These are phyloP conservation scores for Exophiala phaeomuriformis DNA, from an alignment of 2,329 filamentous ascomycete genomes.

Conservation along the genomic window DNA sequence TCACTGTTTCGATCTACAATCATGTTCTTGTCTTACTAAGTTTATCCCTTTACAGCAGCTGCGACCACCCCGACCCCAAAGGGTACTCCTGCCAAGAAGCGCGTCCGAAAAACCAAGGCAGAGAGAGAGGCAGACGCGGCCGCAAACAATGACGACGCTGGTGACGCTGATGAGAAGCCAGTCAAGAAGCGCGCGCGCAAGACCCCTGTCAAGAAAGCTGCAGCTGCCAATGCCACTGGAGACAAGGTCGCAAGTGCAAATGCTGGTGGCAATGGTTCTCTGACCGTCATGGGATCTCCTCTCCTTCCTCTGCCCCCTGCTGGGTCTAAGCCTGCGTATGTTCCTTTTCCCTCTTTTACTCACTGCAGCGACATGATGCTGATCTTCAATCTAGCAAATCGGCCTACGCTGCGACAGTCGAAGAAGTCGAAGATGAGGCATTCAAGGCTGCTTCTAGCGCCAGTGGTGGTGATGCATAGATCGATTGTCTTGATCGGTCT, in stretches of 20 bases:
- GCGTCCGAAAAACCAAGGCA: slow-evolving; percentile 20
- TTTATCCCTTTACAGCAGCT: neutral
- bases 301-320: no score
- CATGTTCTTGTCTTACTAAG: neutral
- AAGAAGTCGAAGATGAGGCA: no score
- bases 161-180: slow-evolving; percentile 11
- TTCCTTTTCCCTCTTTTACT: no score
- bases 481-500: no score
- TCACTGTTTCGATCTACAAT: neutral
- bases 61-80: no score
- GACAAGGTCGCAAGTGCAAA: neutral
- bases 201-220: slow-evolving; percentile 27
- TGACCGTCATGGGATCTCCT: no score
- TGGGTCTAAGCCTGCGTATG: no score
- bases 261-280: neutral
- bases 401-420: no score
- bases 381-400: no score
- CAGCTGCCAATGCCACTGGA: neutral
- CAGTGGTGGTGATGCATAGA: no score
- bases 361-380: no score
- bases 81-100: slow-evolving; percentile 20
- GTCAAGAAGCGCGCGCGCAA: slow-evolving; percentile 17
- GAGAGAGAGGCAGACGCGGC: slow-evolving; percentile 20
- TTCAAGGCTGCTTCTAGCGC: no score
- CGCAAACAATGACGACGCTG: slow-evolving; percentile 11